Evolutionary conservation across 169 alveolate genomes (phyloP), one percentile per base, ranked within the genome.

Genomic region (Cyclospora cayetanensis): DNA sequence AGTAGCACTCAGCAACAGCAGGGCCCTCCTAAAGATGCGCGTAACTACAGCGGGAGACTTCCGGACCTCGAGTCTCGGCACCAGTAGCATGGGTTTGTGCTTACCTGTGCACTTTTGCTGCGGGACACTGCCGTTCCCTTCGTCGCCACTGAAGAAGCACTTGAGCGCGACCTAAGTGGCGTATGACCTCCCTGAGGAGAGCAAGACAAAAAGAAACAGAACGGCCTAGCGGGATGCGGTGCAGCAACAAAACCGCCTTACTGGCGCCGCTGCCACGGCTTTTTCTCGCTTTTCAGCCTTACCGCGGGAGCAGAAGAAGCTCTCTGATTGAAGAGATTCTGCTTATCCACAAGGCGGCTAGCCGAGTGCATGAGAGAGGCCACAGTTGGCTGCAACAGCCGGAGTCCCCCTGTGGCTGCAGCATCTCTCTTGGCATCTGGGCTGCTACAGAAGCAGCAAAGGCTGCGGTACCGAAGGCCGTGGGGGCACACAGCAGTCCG

Each of bases 351-450:
- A 3, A 65, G 76, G 2, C 82, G 3, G 53, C 82, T 70, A 5
- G 53, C 82, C 37, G 55, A 29, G 37, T 70, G 82, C 82, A 70
- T 31, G 1, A 70, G 18, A 35, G 82, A 70, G 31, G 82, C 46
- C 1, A 70, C 82, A 31, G 82, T 70, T 1, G 46, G 82, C 82
- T 70, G 82, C 82, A 70, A 53, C 82, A 70, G 52, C 46, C 82
- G 9, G 27, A 53, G 55, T 4, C 82, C 82, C 29, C 82, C 82
- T 27, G 53, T 35, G 20, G 55, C 82, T 35, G 82, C 82, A 35
- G 82, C 82, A 12, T 27, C 82, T 70, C 53, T 39, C 29, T 70
- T 70, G 22, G 82, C 31, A 18, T 70, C 82, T 27, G 31, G 41
- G 46, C 53, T 31, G 82, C 53, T 2, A 53, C 82, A 55, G 70